phyloP scores from a whole-genome alignment of 306 rosid genomes.

The Parietaria judaica region DNA sequence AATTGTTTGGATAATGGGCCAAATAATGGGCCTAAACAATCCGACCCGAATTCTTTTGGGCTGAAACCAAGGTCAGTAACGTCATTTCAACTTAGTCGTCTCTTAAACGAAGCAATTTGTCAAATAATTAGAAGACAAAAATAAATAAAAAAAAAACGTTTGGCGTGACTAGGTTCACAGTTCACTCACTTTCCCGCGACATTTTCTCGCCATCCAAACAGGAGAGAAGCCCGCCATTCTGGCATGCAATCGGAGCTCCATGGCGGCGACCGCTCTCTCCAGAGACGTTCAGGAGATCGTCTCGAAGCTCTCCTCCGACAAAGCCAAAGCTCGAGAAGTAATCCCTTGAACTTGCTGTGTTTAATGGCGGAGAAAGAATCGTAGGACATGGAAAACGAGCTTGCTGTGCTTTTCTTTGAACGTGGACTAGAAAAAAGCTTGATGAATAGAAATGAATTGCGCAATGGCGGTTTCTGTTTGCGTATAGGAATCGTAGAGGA shows the following conservation, averaged over 20 bases:
- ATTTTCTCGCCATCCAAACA: conserved; percentile 4
- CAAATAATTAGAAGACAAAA: background rate
- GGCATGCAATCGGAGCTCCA: conserved; percentile 15
- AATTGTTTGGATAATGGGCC: too few species aligned
- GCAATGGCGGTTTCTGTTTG: background rate
- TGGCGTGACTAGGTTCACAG: background rate
- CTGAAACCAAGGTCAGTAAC: background rate
- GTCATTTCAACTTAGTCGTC: background rate
- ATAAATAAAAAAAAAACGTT: background rate
- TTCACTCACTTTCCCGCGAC: conserved; percentile 11
- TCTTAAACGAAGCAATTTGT: background rate
- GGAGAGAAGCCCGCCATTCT: background rate
- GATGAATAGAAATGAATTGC: background rate
- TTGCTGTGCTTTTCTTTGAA: background rate
- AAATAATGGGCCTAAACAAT: too few species aligned
- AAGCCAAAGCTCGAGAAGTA: conserved; percentile 85
- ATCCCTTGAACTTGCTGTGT: background rate
- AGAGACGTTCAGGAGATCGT: conserved; percentile 72
- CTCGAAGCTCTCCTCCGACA: conserved; percentile 71
- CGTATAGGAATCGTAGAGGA: background rate
- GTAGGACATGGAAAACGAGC: conserved; percentile 5
- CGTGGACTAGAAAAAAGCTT: background rate
- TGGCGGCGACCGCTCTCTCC: conserved; percentile 42
- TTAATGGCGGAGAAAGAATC: conserved; percentile 10
- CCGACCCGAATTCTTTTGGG: background rate